These are phyloP conservation scores for Pinus taeda DNA, from an alignment of 75 land plant genomes.

Conservation along the genomic window DNA sequence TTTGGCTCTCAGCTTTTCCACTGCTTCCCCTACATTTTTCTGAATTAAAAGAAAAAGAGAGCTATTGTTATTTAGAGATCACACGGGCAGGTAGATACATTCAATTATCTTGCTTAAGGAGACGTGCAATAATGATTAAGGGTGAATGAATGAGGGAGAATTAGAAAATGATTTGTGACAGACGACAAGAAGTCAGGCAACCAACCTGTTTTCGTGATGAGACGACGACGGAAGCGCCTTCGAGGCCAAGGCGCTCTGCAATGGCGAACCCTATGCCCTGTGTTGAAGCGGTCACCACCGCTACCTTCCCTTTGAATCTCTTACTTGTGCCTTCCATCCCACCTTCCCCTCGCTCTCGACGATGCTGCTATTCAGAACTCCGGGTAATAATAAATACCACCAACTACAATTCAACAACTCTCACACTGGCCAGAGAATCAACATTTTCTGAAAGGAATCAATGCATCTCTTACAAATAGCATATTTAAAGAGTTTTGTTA, in stretches of 20 bases:
- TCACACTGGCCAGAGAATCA: too few species aligned
- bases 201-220: constrained; percentile 87
- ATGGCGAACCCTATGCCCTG: constrained; percentile 97
- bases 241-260: constrained; percentile 79
- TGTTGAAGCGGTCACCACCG: constrained; percentile 95
- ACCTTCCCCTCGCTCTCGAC: too few species aligned
- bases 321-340: constrained; percentile 10
- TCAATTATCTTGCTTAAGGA: too few species aligned
- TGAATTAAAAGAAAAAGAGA: background rate
- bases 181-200: background rate
- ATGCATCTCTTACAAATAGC: too few species aligned
- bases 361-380: too few species aligned
- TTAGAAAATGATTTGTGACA: background rate
- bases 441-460: too few species aligned
- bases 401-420: too few species aligned
- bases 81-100: background rate
- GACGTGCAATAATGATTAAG: too few species aligned
- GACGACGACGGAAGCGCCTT: constrained; percentile 92
- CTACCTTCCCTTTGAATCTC: constrained; percentile 84
- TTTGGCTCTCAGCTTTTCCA: constrained; percentile 51
- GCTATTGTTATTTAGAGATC: background rate
- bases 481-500: too few species aligned
- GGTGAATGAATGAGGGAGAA: background rate
- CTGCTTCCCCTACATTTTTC: constrained; percentile 86
- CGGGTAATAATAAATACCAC: too few species aligned